Base-by-base conservation (phyloP, 441 rosid species). In the Biscutella laevigata region DNA sequence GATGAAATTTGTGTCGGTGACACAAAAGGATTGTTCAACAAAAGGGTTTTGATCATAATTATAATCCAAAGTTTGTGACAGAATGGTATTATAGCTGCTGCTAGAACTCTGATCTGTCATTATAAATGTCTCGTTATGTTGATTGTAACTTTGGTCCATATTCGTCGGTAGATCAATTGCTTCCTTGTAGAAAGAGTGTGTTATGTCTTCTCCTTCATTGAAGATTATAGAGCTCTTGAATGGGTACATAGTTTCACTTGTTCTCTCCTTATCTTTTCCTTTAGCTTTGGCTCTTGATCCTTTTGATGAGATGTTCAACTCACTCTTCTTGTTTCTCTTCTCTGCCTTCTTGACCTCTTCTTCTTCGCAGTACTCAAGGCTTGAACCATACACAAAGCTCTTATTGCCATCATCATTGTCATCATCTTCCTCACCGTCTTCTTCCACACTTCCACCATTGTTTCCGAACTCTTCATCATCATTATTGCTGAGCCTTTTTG, bases 251-350 rank as follows among this genome's bases (percentile, higher is more conserved):
- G 70, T 71, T 30, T 75, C 77, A 63, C 67, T 67, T 12, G 77
- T 59, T 57, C 72, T 72, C 55, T 77, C 62, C 45, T 74, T 76
- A 44, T 83, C 86, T 65, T 84, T 77, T 58, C 72, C 83, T 59
- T 77, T 86, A 56, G 81, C 71, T 62, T 61, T 76, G 4, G 61
- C 69, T 48, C 82, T 78, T n/a, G 72, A 69, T 37, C 64, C 75
- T 35, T 80, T 69, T 5, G 65, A 58, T 41, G 62, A 53, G 30
- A 21, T 35, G 69, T 30, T 24, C 41, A 70, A 9, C n/a, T 46
- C 61, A 53, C 20, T 72, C 38, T 65, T 65, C 53, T 28, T 66
- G 32, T 44, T 67, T 53, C 62, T 56, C 52, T 54, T 61, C 11
- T 60, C 46, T 44, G 15, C 59, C 61, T 59, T 47, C 33, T 48